Evolutionary conservation across 768 basidiomycete genomes (phyloP).

Genomic region (Kondoa malvinella): DNA sequence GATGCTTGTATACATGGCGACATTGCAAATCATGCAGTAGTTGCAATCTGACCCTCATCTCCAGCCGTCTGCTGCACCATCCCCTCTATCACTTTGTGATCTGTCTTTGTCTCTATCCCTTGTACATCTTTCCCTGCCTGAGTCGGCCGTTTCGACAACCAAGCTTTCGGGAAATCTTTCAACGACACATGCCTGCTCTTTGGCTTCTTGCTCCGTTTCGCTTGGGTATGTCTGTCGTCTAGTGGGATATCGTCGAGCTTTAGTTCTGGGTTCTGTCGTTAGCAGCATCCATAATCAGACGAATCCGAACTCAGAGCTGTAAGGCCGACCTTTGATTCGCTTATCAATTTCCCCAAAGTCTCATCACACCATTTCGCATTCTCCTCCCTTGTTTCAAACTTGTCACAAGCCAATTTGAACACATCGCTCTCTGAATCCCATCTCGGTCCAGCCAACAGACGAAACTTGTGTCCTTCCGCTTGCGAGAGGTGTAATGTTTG

Average conservation of each 20-base stretch:
- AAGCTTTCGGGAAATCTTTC: slow-evolving; percentile 66
- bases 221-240: slow-evolving; percentile 55
- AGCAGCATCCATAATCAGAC: background rate
- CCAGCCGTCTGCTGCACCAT: background rate
- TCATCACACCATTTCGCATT: slow-evolving; percentile 93
- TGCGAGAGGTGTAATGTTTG: slow-evolving; percentile 24
- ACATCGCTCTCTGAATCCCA: slow-evolving; percentile 43
- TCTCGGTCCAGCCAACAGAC: slow-evolving; percentile 70
- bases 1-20: too few species aligned
- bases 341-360: slow-evolving; percentile 55
- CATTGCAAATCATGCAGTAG: background rate
- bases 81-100: background rate
- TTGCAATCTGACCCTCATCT: background rate
- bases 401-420: slow-evolving; percentile 77
- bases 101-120: background rate
- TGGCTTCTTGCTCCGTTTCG: slow-evolving; percentile 41
- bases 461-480: slow-evolving; percentile 62
- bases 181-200: slow-evolving; percentile 46
- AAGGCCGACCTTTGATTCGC: slow-evolving; percentile 64
- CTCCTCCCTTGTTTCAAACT: slow-evolving; percentile 62
- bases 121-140: background rate
- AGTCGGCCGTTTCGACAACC: slow-evolving; percentile 37
- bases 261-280: slow-evolving; percentile 28
- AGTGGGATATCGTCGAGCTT: slow-evolving; percentile 51
- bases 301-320: background rate